Conservation (phyloP, 108 stramenopile species). For the Cyclostephanos tholiformis region DNA sequence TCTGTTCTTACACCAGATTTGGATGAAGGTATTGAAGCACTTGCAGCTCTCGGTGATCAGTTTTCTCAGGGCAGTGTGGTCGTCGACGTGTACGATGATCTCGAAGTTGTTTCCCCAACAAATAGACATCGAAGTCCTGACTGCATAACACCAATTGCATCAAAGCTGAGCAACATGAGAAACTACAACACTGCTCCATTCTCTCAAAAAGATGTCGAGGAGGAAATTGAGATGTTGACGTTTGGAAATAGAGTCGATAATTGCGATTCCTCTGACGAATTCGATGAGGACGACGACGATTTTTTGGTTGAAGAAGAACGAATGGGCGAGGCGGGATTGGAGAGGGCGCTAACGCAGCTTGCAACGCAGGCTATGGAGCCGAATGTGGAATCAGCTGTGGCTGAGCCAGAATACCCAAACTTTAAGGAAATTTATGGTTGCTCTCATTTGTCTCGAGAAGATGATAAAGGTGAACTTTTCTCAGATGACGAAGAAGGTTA, state of each 20-base stretch:
- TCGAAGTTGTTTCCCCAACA: background rate
- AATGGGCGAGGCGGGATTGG: conserved; percentile 49
- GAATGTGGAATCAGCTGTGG: background rate
- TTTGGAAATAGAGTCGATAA: conserved; percentile 69
- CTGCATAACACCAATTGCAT: conserved; percentile 3
- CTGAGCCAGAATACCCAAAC: too few relatives aligned
- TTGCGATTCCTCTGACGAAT: conserved; percentile 45
- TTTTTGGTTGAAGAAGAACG: conserved; percentile 55
- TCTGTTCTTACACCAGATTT: conserved; percentile 25
- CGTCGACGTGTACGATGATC: conserved; percentile 5
- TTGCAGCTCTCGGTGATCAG: conserved; percentile 57
- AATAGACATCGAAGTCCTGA: background rate
- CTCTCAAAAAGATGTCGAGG: conserved; percentile 54
- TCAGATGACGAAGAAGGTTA: conserved; percentile 28
- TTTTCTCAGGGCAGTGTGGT: conserved; percentile 37
- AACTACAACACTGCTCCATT: conserved; percentile 50
- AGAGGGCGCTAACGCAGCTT: conserved; percentile 50
- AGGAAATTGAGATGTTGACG: conserved; percentile 31
- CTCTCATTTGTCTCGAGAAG: conserved; percentile 39
- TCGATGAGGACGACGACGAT: conserved; percentile 40
- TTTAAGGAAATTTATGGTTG: conserved; percentile 8
- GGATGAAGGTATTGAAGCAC: conserved; percentile 62
- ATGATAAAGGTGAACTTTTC: conserved; percentile 35
- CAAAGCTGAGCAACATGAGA: background rate
- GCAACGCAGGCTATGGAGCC: conserved; percentile 50